These are phyloP conservation scores for Lachancea mirantina DNA, from an alignment of 805 yeast species.

Conservation along the genomic window DNA sequence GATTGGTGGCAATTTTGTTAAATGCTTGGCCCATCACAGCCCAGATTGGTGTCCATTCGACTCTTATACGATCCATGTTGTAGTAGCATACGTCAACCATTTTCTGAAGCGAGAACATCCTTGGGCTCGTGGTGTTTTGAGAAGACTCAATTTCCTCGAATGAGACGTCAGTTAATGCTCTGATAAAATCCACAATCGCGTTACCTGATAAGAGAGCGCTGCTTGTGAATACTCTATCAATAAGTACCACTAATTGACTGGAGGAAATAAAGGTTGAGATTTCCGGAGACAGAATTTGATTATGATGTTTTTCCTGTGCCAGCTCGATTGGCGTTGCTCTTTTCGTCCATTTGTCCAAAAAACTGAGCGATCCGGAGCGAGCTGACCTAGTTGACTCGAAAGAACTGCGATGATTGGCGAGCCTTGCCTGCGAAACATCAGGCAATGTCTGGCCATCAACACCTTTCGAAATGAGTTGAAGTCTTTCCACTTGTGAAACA, in stretches of 20 bases:
- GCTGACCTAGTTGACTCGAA: slow-evolving; percentile 47
- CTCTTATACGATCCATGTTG: slow-evolving; percentile 91
- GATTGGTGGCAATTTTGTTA: slow-evolving; percentile 74
- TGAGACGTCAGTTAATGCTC: slow-evolving; percentile 79
- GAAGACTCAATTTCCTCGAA: slow-evolving; percentile 87
- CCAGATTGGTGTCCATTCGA: slow-evolving; percentile 97
- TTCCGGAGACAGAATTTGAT: slow-evolving; percentile 55
- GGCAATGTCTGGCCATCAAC: slow-evolving; percentile 78
- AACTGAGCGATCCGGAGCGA: slow-evolving; percentile 37
- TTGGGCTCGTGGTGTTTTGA: slow-evolving; percentile 71
- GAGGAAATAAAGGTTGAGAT: slow-evolving; percentile 53
- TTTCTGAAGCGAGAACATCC: slow-evolving; percentile 88
- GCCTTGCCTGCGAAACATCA: slow-evolving; percentile 70
- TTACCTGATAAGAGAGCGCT: slow-evolving; percentile 73
- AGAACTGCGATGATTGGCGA: slow-evolving; percentile 46
- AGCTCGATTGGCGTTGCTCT: slow-evolving; percentile 54
- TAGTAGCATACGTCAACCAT: slow-evolving; percentile 97
- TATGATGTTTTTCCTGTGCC: slow-evolving; percentile 63
- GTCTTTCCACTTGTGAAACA: slow-evolving; percentile 84
- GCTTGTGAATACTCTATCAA: slow-evolving; percentile 82
- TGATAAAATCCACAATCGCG: slow-evolving; percentile 81
- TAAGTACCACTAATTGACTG: slow-evolving; percentile 66
- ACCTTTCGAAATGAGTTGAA: slow-evolving; percentile 83
- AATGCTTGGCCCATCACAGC: slow-evolving; percentile 85
- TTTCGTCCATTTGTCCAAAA: slow-evolving; percentile 51